Evolutionary conservation across 192 early-diverging fungal genomes (phyloP), one percentile per base, ranked within the genome.

Genomic region (Thamnidium elegans): DNA sequence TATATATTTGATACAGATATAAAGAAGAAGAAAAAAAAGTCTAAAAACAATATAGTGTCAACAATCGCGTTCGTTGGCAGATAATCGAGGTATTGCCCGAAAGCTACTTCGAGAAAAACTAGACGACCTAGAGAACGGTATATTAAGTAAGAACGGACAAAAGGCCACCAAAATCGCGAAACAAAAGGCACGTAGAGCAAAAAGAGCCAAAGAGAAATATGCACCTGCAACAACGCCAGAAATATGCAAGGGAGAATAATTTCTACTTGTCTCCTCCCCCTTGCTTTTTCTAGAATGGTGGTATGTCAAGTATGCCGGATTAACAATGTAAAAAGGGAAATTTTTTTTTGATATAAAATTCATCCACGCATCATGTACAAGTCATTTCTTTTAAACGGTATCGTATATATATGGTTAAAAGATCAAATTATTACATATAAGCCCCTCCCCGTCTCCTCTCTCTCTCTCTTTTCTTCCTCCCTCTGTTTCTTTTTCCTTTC

Each of bases 81-180:
- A 87, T 65, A 92, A 92, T 65, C 82, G 90, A 63, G 84, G 84
- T 32, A 81, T 90, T 34, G 90, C 90, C 1, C 62, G 81, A 46
- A 86, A 87, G 53, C 70, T 89, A 26, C 65, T 92, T 1, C 58
- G 70, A 14, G 80, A 75, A 14, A 86, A 88, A 68, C 71, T 92
- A n/a, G 90, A 92, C 67, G 79, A 89, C 17, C 69, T 81, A 30
- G 62, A 74, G 55, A 92, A 92, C 56, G 88, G 88, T 7, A 64
- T 73, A 0, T 51, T 70, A 30, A 88, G 86, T 9, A 90, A 90
- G 53, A 79, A 66, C 17, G 81, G 78, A 7, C 72, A 82, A 50
- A 86, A 87, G 62, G 81, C 81, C 21, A 77, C 76, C 3, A 90
- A 88, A 60, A 75, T 88, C 42, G 77, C 80, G 20, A 81, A 83